A percentile compares a stretch with the other conserved stretches of the same genome.
phyloP scores from a whole-genome alignment of 306 rosid species.

The Fragaria nilgerrensis region DNA sequence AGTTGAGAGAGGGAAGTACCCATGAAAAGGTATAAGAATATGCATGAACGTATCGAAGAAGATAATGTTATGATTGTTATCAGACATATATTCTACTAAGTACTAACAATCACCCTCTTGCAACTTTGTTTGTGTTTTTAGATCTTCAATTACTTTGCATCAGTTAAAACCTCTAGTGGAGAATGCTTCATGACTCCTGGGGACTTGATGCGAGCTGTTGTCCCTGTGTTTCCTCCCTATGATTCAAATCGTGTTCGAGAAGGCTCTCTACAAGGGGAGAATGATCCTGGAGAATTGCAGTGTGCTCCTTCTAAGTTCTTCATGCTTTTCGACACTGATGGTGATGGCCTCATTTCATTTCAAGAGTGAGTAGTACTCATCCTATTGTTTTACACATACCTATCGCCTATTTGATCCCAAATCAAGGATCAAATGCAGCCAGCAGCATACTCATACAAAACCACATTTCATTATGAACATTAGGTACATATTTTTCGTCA shows the following conservation, averaged over 20 bases:
- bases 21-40: conserved; percentile 55
- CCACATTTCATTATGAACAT: neutral
- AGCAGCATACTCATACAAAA: neutral
- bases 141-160: conserved; percentile 77
- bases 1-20: conserved; percentile 60
- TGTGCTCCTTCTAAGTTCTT: conserved; percentile 65
- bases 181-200: conserved; percentile 64
- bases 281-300: conserved; percentile 43
- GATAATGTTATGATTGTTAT: neutral
- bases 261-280: conserved; percentile 67
- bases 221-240: conserved; percentile 74
- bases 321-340: conserved; percentile 80
- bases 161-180: conserved; percentile 35
- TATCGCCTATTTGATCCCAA: neutral
- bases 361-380: conserved; percentile 46
- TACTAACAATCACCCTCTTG: neutral
- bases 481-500: conserved; percentile 76
- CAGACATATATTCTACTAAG: neutral
- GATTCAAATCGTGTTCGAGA: conserved; percentile 66
- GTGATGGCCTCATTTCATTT: conserved; percentile 82
- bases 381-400: neutral
- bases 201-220: conserved; percentile 73
- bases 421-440: neutral
- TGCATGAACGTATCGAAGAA: neutral
- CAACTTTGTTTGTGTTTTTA: conserved; percentile 12